Conservation (phyloP, 495 filamentous ascomycete species). For the Aspergillus bertholletiae region DNA sequence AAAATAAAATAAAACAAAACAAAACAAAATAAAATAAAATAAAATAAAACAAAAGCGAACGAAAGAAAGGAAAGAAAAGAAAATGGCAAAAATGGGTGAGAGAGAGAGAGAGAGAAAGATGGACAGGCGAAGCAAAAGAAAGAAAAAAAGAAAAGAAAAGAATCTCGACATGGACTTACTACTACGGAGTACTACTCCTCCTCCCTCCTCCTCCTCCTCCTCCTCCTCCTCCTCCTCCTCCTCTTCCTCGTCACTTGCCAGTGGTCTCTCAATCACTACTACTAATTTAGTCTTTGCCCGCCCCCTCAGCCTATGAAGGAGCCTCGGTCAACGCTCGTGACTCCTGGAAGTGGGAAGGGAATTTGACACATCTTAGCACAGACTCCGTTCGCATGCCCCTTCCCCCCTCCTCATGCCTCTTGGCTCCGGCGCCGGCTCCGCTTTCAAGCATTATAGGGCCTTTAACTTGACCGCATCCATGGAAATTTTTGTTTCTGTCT, state of each 20-base stretch:
- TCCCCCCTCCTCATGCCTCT: constrained; percentile 11
- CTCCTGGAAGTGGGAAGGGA: constrained; percentile 5
- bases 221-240: too few species aligned
- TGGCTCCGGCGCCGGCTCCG: constrained; percentile 5
- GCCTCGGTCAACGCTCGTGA: constrained; percentile 1
- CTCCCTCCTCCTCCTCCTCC: too few species aligned
- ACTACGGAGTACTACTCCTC: too few species aligned
- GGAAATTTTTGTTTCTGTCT: neutral
- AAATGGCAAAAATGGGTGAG: too few species aligned
- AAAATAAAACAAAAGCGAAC: too few species aligned
- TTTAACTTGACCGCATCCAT: neutral
- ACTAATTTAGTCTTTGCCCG: neutral
- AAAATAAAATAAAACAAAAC: neutral
- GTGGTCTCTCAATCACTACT: neutral
- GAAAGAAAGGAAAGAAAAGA: too few species aligned
- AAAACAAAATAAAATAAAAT: neutral
- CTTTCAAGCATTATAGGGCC: neutral
- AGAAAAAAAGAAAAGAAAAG: too few species aligned
- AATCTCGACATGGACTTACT: too few species aligned
- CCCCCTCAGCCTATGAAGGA: neutral
- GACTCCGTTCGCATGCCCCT: constrained; percentile 7
- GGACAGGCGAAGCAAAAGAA: too few species aligned
- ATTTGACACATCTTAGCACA: constrained; percentile 12
- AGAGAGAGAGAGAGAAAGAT: too few species aligned
- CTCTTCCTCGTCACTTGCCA: too few species aligned